These are phyloP conservation scores for Aspergillus piperis DNA, from an alignment of 2,329 filamentous ascomycete species.

Conservation along the genomic window DNA sequence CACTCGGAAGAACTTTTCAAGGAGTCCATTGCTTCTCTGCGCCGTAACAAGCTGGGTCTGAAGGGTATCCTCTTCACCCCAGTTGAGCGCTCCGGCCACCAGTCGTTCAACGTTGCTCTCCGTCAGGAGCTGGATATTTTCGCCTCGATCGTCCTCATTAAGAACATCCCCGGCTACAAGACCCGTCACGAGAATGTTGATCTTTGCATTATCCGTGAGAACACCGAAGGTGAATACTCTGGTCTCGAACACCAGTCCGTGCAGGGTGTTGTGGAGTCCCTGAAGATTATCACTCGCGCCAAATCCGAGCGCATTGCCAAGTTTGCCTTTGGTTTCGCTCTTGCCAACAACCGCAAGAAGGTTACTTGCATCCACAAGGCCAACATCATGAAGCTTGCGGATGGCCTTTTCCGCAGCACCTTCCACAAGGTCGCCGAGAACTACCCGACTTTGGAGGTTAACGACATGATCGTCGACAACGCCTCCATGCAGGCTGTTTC, in stretches of 20 bases:
- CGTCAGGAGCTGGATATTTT: constrained; percentile 99
- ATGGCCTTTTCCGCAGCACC: constrained; percentile 97
- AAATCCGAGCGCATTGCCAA: constrained; percentile 99
- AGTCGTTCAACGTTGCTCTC: constrained; percentile 99
- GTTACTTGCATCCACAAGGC: constrained; percentile 99
- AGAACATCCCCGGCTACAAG: constrained; percentile 98
- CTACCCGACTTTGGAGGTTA: constrained; percentile 91
- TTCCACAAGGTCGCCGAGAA: constrained; percentile 92
- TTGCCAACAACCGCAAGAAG: constrained; percentile 99
- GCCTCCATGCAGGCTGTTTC: constrained; percentile 99
- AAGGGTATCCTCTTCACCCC: constrained; percentile 99
- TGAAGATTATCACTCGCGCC: constrained; percentile 99
- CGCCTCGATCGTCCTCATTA: constrained; percentile 95
- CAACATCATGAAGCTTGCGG: constrained; percentile 99
- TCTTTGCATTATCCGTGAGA: constrained; percentile 99
- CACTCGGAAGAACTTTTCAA: constrained; percentile 93
- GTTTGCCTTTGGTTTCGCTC: constrained; percentile 96
- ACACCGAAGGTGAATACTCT: constrained; percentile 99
- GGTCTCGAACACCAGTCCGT: constrained; percentile 99
- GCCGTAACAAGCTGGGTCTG: constrained; percentile 97
- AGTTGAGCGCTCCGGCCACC: constrained; percentile 93
- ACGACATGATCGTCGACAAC: constrained; percentile 99
- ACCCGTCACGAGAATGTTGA: constrained; percentile 97
- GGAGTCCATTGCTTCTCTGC: constrained; percentile 90
- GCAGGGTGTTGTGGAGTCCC: constrained; percentile 91